Conservation (phyloP, 106 monocot species). For the Dendrobium huoshanense region DNA sequence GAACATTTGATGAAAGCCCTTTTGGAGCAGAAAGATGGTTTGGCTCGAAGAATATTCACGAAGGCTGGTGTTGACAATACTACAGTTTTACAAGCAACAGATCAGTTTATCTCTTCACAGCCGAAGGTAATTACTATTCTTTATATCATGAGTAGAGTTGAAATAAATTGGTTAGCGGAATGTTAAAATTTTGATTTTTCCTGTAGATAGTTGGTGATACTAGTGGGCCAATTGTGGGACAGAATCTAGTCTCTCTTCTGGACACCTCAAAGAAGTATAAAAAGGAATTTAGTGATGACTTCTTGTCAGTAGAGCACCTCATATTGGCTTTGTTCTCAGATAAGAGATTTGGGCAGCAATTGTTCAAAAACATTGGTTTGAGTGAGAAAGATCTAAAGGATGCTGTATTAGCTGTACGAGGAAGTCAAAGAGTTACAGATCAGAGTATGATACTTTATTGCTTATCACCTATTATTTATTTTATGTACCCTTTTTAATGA, state of each 20-base stretch:
- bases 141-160: conserved; percentile 1
- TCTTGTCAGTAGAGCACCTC: conserved; percentile 86
- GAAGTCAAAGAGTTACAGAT: conserved; percentile 86
- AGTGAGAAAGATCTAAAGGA: conserved; percentile 66
- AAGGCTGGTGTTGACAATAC: conserved; percentile 90
- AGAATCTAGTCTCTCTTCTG: conserved; percentile 49
- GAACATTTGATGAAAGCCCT: conserved; percentile 97
- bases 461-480: neutral
- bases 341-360: conserved; percentile 69
- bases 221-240: conserved; percentile 55
- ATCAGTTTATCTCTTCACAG: conserved; percentile 68
- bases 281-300: conserved; percentile 74
- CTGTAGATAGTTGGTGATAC: conserved; percentile 56
- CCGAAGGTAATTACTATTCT: conserved; percentile 45
- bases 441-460: conserved; percentile 46
- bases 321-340: conserved; percentile 60
- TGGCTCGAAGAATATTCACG: conserved; percentile 75
- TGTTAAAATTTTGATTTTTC: neutral
- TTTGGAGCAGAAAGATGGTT: conserved; percentile 90
- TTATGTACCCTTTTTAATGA: neutral
- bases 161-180: neutral
- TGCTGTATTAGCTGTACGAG: conserved; percentile 59
- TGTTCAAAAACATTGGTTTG: conserved; percentile 60
- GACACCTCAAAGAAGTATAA: conserved; percentile 79
- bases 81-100: conserved; percentile 53